Evolutionary conservation across 257 asterid genomes (phyloP).

Genomic region (Ophiorrhiza pumila): DNA sequence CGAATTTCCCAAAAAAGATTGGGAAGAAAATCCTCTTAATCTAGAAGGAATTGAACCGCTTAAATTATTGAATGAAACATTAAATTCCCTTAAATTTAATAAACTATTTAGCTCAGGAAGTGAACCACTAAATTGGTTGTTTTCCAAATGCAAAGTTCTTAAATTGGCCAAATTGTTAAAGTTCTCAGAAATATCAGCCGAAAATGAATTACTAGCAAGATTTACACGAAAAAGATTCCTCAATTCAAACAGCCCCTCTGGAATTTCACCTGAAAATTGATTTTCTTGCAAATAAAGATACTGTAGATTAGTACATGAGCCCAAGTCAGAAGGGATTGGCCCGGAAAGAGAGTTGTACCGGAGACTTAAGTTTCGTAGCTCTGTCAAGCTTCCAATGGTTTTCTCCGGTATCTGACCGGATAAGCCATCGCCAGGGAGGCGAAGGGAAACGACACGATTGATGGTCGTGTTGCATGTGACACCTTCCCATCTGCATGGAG

Average conservation of each 20-base stretch:
- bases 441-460: conserved; percentile 41
- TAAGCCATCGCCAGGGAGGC: conserved; percentile 52
- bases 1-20: conserved; percentile 46
- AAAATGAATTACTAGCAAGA: conserved; percentile 38
- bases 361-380: conserved; percentile 55
- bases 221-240: conserved; percentile 38
- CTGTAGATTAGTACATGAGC: conserved; percentile 39
- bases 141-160: conserved; percentile 42
- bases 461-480: conserved; percentile 29
- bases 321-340: conserved; percentile 45
- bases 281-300: conserved; percentile 42
- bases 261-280: conserved; percentile 53
- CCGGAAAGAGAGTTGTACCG: conserved; percentile 53
- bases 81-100: conserved; percentile 27
- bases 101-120: conserved; percentile 36
- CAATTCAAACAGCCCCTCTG: conserved; percentile 32
- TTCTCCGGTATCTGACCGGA: conserved; percentile 38
- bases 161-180: conserved; percentile 33
- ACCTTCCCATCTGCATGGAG: conserved; percentile 60
- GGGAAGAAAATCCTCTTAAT: conserved; percentile 22
- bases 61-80: conserved; percentile 51
- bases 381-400: conserved; percentile 43
- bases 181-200: conserved; percentile 31
- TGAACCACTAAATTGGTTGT: conserved; percentile 48
- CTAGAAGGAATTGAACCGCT: conserved; percentile 43